Percentiles rank a stretch among this genome's conserved stretches.
These are phyloP conservation scores for Coemansia sp. DNA, from an alignment of 192 early-diverging fungal genomes.

Conservation along the genomic window DNA sequence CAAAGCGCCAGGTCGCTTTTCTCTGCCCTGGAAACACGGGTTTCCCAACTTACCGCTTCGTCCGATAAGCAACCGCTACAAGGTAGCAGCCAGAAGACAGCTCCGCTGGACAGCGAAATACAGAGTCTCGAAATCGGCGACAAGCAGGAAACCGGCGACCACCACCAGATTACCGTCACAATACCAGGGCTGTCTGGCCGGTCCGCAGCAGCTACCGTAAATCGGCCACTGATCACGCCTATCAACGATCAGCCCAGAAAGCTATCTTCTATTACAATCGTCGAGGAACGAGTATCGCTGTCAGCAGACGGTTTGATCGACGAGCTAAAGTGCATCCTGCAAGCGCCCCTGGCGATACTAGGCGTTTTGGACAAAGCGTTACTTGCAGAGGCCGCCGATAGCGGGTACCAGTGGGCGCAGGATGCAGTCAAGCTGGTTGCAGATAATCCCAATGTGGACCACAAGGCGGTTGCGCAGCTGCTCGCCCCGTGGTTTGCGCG, in stretches of 20 bases:
- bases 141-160: not conserved
- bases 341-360: not conserved
- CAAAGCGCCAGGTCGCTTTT: no score
- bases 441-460: no score
- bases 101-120: not conserved
- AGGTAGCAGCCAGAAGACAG: no score
- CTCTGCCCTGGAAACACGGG: no score
- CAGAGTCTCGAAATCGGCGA: not conserved
- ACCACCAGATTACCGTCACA: not conserved
- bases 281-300: no score
- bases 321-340: not conserved
- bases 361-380: not conserved
- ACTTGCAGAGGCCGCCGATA: not conserved
- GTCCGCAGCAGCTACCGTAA: no score
- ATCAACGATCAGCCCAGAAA: not conserved
- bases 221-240: constrained; percentile 8
- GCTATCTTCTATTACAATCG: not conserved
- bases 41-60: no score
- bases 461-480: not conserved
- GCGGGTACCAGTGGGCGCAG: not conserved
- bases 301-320: not conserved
- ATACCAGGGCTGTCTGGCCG: not conserved
- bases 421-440: not conserved
- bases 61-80: no score
- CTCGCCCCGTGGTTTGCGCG: constrained; percentile 36